Evolutionary conservation across 352 stramenopile genomes (phyloP).

Genomic region (Elongisporangium undulatum): DNA sequence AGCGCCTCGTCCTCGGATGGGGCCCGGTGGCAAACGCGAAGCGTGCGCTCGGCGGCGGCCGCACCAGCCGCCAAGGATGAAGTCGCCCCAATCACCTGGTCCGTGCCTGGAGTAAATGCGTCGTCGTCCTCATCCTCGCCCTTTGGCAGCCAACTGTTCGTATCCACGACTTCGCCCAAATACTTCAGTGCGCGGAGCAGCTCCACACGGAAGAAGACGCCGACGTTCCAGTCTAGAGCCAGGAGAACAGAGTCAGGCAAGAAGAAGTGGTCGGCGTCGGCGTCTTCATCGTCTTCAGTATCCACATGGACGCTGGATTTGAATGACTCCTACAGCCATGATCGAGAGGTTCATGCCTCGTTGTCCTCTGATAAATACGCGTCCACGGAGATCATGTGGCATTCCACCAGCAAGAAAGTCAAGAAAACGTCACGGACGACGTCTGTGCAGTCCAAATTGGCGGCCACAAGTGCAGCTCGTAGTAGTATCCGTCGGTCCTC

Average conservation of each 20-base stretch:
- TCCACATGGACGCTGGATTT: slow-evolving; percentile 1
- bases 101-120: not conserved
- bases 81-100: not conserved
- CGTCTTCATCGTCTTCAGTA: slow-evolving; percentile 8
- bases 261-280: slow-evolving; percentile 1
- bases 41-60: slow-evolving; percentile 10
- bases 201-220: slow-evolving; percentile 9
- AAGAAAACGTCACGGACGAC: slow-evolving; percentile 7
- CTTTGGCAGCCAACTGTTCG: not conserved
- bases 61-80: slow-evolving; percentile 9
- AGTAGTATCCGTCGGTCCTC: not conserved
- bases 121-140: slow-evolving; percentile 8
- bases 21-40: slow-evolving; percentile 44
- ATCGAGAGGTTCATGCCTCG: not conserved
- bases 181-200: slow-evolving; percentile 13
- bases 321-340: not conserved
- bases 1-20: slow-evolving; percentile 20
- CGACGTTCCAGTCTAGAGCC: slow-evolving; percentile 1
- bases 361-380: not conserved
- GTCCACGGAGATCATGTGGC: slow-evolving; percentile 14
- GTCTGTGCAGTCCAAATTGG: slow-evolving; percentile 17
- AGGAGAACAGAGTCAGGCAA: not conserved
- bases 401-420: not conserved
- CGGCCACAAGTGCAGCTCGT: slow-evolving; percentile 4
- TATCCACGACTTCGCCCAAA: slow-evolving; percentile 10